Evolutionary conservation across 257 asterid species (phyloP).

Genomic region (Leonotis leonurus): DNA sequence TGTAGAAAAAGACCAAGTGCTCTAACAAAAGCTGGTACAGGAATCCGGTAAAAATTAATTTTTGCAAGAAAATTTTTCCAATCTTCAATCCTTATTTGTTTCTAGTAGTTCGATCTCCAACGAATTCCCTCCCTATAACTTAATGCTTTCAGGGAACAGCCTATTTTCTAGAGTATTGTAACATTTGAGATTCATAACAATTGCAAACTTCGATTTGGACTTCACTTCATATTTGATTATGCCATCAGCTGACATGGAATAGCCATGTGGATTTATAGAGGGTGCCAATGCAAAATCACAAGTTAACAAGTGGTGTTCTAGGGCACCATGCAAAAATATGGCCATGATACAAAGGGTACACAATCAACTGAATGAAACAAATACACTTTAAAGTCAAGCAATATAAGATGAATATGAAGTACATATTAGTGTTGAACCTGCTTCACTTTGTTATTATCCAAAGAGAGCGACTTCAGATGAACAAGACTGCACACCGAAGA

Average conservation of each 20-base stretch:
- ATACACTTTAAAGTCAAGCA: background rate
- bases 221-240: too few species aligned
- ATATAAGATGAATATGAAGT: constrained; percentile 14
- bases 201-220: too few species aligned
- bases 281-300: background rate
- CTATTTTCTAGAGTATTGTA: background rate
- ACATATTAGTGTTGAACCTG: constrained; percentile 50
- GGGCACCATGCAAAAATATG: too few species aligned
- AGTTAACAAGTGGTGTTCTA: background rate
- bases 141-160: background rate
- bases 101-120: background rate
- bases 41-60: too few species aligned
- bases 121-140: background rate
- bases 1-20: too few species aligned
- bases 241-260: too few species aligned
- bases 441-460: constrained; percentile 71
- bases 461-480: constrained; percentile 78
- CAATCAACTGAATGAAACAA: background rate
- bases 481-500: constrained; percentile 76
- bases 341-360: background rate
- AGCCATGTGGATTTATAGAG: background rate
- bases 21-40: too few species aligned
- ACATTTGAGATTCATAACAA: background rate
- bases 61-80: too few species aligned
- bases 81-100: background rate